Percentiles rank a stretch among this genome's conserved stretches.
Conservation (phyloP, 1,284 basidiomycete species). For the Cutaneotrichosporon sp. region DNA sequence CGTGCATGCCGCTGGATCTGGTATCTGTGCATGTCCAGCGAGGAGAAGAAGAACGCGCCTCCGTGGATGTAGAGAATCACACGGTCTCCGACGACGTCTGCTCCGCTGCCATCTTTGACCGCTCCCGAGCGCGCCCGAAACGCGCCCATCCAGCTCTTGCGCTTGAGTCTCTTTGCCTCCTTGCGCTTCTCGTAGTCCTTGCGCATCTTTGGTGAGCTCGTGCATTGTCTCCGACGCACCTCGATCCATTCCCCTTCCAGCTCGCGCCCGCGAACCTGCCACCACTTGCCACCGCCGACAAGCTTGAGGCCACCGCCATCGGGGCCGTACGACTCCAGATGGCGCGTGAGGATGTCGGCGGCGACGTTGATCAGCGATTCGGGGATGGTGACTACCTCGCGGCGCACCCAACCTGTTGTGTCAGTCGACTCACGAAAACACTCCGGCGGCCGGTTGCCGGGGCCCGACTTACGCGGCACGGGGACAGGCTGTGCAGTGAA, state of each 20-base stretch:
- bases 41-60: slow-evolving; percentile 54
- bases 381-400: slow-evolving; percentile 48
- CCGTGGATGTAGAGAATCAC: slow-evolving; percentile 54
- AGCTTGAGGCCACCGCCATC: slow-evolving; percentile 44
- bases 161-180: slow-evolving; percentile 1
- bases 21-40: slow-evolving; percentile 59
- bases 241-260: slow-evolving; percentile 88
- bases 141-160: slow-evolving; percentile 5
- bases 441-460: not conserved
- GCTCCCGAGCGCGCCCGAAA: not conserved
- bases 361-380: slow-evolving; percentile 44
- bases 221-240: slow-evolving; percentile 31
- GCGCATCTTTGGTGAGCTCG: slow-evolving; percentile 45
- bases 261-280: slow-evolving; percentile 77
- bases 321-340: slow-evolving; percentile 44
- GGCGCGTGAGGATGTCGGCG: slow-evolving; percentile 45
- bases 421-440: not conserved
- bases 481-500: slow-evolving; percentile 54
- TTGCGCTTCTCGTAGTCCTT: slow-evolving; percentile 49
- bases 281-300: slow-evolving; percentile 89
- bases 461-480: slow-evolving; percentile 34
- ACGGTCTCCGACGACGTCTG: slow-evolving; percentile 44
- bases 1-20: slow-evolving; percentile 83
- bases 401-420: slow-evolving; percentile 47
- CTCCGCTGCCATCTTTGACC: slow-evolving; percentile 42